Percentiles rank a stretch among this genome's conserved stretches.
These are phyloP conservation scores for Zanthoxylum bungeanum DNA, from an alignment of 345 rosid species.

Conservation along the genomic window DNA sequence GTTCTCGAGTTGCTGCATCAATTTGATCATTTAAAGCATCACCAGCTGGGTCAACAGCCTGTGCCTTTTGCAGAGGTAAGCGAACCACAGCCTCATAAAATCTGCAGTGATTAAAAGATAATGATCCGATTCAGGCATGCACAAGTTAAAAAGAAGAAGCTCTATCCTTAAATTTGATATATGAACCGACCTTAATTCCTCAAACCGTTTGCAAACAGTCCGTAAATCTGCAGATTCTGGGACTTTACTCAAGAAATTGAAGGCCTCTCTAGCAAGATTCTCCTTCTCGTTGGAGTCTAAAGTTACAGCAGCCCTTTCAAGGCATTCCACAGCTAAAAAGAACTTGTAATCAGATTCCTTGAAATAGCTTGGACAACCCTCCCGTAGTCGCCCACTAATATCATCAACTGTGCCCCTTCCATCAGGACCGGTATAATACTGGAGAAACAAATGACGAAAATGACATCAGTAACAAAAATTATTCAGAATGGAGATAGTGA, in stretches of 20 bases:
- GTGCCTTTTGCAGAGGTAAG: conserved; percentile 92
- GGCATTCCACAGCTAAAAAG: conserved; percentile 95
- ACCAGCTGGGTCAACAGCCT: conserved; percentile 84
- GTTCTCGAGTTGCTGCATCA: conserved; percentile 65
- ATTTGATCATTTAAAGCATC: conserved; percentile 94
- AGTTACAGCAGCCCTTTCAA: conserved; percentile 78
- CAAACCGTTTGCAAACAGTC: conserved; percentile 95
- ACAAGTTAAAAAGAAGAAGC: conserved; percentile 3
- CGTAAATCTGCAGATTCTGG: conserved; percentile 93
- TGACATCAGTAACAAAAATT: conserved; percentile 9
- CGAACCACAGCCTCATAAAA: conserved; percentile 98
- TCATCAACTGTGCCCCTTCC: conserved; percentile 99
- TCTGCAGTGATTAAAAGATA: conserved; percentile 42
- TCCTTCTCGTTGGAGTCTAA: conserved; percentile 67
- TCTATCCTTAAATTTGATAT: conserved; percentile 22
- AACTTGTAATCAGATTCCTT: conserved; percentile 95
- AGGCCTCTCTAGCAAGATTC: conserved; percentile 89
- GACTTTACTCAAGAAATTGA: conserved; percentile 73
- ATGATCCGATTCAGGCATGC: conserved; percentile 4
- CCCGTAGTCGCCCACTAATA: conserved; percentile 71
- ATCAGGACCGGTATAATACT: conserved; percentile 96
- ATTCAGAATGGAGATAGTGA: conserved; percentile 10
- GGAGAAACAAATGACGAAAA: conserved; percentile 26
- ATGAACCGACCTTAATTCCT: conserved; percentile 75
- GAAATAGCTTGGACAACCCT: conserved; percentile 96